Evolutionary conservation across 148 eudicot genomes (phyloP).

Genomic region (Hydrangea macrophylla): DNA sequence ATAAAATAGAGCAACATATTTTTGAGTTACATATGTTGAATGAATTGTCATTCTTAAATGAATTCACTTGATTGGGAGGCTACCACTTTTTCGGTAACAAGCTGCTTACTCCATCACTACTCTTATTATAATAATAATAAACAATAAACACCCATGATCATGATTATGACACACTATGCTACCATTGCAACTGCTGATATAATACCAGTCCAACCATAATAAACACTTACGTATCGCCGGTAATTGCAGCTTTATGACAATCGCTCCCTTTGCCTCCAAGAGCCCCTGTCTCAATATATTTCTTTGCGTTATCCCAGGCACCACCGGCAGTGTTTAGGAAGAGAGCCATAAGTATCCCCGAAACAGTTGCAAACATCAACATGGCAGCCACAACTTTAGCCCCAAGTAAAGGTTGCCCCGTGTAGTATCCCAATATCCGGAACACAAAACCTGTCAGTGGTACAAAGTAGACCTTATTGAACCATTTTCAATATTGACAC

Average conservation of each 20-base stretch:
- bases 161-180: no score
- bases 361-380: slow-evolving; percentile 97
- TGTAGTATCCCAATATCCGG: slow-evolving; percentile 76
- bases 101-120: no score
- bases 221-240: slow-evolving; percentile 94
- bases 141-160: no score
- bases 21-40: no score
- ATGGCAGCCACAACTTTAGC: slow-evolving; percentile 96
- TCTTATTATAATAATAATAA: no score
- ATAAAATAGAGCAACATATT: no score
- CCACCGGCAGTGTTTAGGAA: slow-evolving; percentile 99
- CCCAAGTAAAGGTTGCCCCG: slow-evolving; percentile 91
- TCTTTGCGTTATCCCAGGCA: slow-evolving; percentile 99
- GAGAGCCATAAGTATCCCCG: slow-evolving; percentile 99
- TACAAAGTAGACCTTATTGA: not conserved
- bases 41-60: no score
- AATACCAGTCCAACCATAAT: not conserved
- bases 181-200: not conserved
- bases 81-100: no score
- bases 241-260: slow-evolving; percentile 90
- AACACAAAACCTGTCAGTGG: slow-evolving; percentile 59
- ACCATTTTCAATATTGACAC: slow-evolving; percentile 2
- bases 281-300: slow-evolving; percentile 98
- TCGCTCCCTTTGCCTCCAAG: slow-evolving; percentile 99
- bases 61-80: no score